Evolutionary conservation across 352 stramenopile species (phyloP).

Genomic region (Globisporangium megalacanthum): DNA sequence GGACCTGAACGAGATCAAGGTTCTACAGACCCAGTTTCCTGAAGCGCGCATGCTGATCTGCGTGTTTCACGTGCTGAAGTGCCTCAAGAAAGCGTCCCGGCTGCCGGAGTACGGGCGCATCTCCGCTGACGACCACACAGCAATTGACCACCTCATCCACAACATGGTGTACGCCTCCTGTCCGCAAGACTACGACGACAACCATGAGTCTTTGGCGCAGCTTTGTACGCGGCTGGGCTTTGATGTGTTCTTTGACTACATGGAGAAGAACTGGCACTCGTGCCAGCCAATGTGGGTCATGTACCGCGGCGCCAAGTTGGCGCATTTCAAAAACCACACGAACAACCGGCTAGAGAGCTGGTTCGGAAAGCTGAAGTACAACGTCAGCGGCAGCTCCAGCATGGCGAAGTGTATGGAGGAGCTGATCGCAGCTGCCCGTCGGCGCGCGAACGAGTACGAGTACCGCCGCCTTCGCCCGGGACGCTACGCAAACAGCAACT

Average conservation of each 20-base stretch:
- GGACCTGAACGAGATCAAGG: slow-evolving; percentile 21
- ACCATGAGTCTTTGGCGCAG: not conserved
- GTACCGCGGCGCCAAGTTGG: not conserved
- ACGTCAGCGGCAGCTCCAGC: not conserved
- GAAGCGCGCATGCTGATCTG: slow-evolving; percentile 17
- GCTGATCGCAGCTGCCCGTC: not conserved
- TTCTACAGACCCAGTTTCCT: slow-evolving; percentile 12
- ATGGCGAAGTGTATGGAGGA: not conserved
- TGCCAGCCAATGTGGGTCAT: not conserved
- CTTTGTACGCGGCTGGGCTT: no score
- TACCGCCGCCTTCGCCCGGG: not conserved
- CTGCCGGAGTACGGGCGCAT: slow-evolving; percentile 16
- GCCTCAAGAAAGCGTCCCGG: slow-evolving; percentile 2
- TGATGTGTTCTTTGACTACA: not conserved
- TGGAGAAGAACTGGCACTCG: not conserved
- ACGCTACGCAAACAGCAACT: not conserved
- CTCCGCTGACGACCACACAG: not conserved
- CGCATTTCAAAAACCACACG: not conserved
- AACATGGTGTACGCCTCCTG: slow-evolving; percentile 10
- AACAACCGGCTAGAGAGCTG: not conserved
- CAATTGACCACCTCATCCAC: slow-evolving; percentile 9
- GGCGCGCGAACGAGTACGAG: not conserved
- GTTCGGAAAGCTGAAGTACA: not conserved
- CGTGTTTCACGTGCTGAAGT: slow-evolving; percentile 24
- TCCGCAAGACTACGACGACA: slow-evolving; percentile 6